A percentile compares a stretch with the other conserved stretches of the same genome.
Conservation (phyloP, 1,139 yeast species). For the Candida pseudocylindracea region DNA sequence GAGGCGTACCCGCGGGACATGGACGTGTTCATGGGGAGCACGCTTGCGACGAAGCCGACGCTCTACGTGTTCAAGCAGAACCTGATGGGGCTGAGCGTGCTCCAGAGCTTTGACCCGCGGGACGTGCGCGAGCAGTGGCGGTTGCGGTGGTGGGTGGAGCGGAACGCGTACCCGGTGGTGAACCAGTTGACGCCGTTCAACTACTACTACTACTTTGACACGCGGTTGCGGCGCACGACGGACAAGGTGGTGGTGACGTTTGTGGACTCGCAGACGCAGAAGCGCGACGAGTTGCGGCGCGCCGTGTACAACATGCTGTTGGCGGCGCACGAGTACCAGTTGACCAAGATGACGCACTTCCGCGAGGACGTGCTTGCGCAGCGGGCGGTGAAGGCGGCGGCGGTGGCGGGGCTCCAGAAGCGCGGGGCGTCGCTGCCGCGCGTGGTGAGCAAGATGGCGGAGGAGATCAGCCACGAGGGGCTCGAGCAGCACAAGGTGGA, state of each 20-base stretch:
- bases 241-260: conserved; percentile 33
- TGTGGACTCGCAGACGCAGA: conserved; percentile 11
- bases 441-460: too few relatives aligned
- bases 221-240: conserved; percentile 4
- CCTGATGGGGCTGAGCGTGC: conserved; percentile 25
- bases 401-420: conserved; percentile 17
- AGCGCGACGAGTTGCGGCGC: conserved; percentile 14
- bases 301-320: conserved; percentile 20
- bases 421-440: too few relatives aligned
- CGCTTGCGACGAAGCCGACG: conserved; percentile 38
- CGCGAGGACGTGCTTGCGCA: conserved; percentile 14
- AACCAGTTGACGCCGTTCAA: conserved; percentile 24
- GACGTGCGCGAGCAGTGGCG: conserved; percentile 28
- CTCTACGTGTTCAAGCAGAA: conserved; percentile 35
- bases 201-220: conserved; percentile 14
- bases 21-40: conserved; percentile 23
- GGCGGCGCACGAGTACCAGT: conserved; percentile 31
- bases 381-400: conserved; percentile 19
- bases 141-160: conserved; percentile 24
- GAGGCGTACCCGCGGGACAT: conserved; percentile 7
- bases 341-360: conserved; percentile 19
- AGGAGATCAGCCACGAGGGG: too few relatives aligned
- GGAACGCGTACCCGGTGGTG: conserved; percentile 24
- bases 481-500: too few relatives aligned
- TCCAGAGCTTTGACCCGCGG: conserved; percentile 37